A percentile compares a stretch with the other conserved stretches of the same genome.
phyloP scores from a whole-genome alignment of 306 rosid genomes.

The Betula pendula region DNA sequence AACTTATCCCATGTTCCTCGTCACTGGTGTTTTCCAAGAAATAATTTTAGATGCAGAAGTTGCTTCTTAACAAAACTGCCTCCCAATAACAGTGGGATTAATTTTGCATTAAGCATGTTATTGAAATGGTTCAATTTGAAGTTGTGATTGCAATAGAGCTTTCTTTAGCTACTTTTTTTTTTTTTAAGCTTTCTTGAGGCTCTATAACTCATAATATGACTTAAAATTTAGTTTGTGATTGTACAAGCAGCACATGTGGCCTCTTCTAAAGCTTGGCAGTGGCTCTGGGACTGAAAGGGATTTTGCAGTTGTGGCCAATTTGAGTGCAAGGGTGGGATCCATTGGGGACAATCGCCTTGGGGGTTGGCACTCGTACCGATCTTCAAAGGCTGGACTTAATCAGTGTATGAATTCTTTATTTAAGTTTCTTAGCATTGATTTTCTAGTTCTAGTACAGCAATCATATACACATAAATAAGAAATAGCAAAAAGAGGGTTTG shows the following conservation, averaged over 20 bases:
- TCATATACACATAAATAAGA: background rate
- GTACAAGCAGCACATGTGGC: slow-evolving; percentile 87
- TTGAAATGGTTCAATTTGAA: background rate
- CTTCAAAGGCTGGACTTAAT: slow-evolving; percentile 93
- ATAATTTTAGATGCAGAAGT: background rate
- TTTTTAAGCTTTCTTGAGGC: background rate
- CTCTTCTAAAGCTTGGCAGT: slow-evolving; percentile 77
- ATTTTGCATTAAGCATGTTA: background rate
- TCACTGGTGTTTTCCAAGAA: background rate
- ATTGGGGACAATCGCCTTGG: slow-evolving; percentile 89
- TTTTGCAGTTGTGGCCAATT: slow-evolving; percentile 77
- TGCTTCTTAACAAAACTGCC: background rate
- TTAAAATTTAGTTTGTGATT: slow-evolving; percentile 5
- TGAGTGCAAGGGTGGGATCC: slow-evolving; percentile 97
- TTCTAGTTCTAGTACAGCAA: background rate
- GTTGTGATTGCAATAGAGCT: background rate
- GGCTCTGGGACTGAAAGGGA: slow-evolving; percentile 61
- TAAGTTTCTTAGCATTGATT: slow-evolving; percentile 6
- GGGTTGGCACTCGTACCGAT: slow-evolving; percentile 94
- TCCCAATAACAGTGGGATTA: background rate
- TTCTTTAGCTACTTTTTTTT: background rate
- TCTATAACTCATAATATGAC: background rate
- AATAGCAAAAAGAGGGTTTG: too few species aligned
- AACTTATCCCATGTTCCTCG: background rate
- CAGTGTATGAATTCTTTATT: slow-evolving; percentile 55